phyloP scores from a whole-genome alignment of 2,329 filamentous ascomycete species.

The Sporothrix euskadiensis region DNA sequence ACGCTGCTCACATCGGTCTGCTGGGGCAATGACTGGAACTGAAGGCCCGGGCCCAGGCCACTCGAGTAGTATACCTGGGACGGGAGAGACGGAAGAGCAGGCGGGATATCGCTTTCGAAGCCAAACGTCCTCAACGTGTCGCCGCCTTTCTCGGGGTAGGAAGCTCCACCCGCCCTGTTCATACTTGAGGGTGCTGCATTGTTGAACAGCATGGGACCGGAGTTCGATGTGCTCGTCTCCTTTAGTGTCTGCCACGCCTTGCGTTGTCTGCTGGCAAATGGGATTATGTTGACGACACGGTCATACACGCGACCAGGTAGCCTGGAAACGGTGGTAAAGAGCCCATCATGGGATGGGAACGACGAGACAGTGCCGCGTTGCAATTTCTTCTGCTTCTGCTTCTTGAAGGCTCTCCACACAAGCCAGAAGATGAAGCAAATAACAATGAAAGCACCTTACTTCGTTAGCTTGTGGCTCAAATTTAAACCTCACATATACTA shows the following conservation, averaged over 20 bases:
- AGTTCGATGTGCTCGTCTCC: conserved; percentile 30
- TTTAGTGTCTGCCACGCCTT: conserved; percentile 39
- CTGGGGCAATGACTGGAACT: conserved; percentile 22
- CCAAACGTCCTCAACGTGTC: conserved; percentile 23
- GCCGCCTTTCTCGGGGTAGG: conserved; percentile 15
- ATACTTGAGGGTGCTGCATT: neutral
- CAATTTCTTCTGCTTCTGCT: conserved; percentile 36
- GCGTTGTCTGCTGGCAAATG: conserved; percentile 39
- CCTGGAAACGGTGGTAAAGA: neutral
- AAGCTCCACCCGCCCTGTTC: neutral
- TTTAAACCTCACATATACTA: neutral
- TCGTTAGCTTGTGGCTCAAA: neutral
- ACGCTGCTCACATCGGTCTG: neutral
- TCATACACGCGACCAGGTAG: conserved; percentile 27
- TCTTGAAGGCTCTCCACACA: conserved; percentile 45
- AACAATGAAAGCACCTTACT: conserved; percentile 47
- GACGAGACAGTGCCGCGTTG: neutral
- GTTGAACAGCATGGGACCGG: neutral
- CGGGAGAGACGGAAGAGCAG: conserved; percentile 18
- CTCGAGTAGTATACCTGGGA: conserved; percentile 31
- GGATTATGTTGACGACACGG: conserved; percentile 39
- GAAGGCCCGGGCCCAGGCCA: conserved; percentile 35
- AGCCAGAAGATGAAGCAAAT: conserved; percentile 50
- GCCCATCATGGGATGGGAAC: conserved; percentile 21
- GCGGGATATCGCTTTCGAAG: conserved; percentile 17